Evolutionary conservation across 352 stramenopile species (phyloP), one percentile per base, ranked within the genome.

Genomic region (Pythium sp.): DNA sequence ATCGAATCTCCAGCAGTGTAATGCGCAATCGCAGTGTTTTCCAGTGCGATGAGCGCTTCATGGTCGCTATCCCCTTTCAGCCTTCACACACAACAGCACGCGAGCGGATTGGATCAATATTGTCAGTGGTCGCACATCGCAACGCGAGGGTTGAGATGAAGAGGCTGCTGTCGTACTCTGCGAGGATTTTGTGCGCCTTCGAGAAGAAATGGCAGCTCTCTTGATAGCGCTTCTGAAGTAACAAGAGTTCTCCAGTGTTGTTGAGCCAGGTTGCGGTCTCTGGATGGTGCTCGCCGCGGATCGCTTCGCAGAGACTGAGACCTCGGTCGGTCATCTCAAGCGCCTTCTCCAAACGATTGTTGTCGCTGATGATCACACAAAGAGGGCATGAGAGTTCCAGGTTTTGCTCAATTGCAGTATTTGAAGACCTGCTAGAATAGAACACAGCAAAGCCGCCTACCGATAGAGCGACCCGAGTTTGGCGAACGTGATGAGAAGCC

Each of bases 241-340:
- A 30, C 7, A 89, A 41, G 20, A 91, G 32, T 26, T 89, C 78
- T 4, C 72, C 77, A 5, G 75, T 56, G 14, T 73, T 71, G 32
- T 75, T 83, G 34, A 91, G 72, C 83, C 81, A 89, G 18, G 65
- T 61, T 15, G 78, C 66, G n/a, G 79, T 89, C 1, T 78, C 60
- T 7, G 68, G 28, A 49, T 90, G 72, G 18, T 58, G 60, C 11
- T 73, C 71, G 1, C 75, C 73, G 26, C 77, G 61, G 6, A 81
- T 70, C 7, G n/a, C 28, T 38, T 89, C 83, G 18, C 74, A 81
- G 11, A 90, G 53, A 12, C 70, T 79, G 28, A 87, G 32, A 3
- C 70, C 83, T 9, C 70, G 72, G 22, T 91, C 81, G 1, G 66
- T 65, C 41, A 80, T 77, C 5, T 69, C 53, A 14, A 84, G 66